Evolutionary conservation across 2,329 filamentous ascomycete species (phyloP).

Genomic region (Talaromyces sp.): DNA sequence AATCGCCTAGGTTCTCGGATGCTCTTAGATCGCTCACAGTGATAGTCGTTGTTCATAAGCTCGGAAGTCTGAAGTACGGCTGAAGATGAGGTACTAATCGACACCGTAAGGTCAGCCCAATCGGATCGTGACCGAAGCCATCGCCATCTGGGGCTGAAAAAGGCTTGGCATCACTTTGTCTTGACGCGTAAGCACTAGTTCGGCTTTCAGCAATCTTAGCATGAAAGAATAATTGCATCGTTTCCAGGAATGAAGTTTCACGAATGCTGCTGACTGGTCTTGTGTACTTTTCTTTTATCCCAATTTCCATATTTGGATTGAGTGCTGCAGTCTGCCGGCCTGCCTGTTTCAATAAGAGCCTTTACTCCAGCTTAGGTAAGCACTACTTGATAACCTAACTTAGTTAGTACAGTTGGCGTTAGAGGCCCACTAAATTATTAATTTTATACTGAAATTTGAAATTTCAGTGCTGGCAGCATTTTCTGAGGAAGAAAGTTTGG

Average conservation of each 20-base stretch:
- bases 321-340: background rate
- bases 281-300: background rate
- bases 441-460: too few species aligned
- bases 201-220: background rate
- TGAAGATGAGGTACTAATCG: background rate
- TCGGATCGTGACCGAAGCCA: background rate
- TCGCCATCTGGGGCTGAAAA: background rate
- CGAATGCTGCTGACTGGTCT: background rate
- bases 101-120: background rate
- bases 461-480: too few species aligned
- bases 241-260: background rate
- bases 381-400: too few species aligned
- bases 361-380: too few species aligned
- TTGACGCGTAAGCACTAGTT: background rate
- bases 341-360: background rate
- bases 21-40: background rate
- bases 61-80: background rate
- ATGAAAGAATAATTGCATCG: background rate
- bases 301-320: background rate
- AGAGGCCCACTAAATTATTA: too few species aligned
- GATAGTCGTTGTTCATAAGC: background rate
- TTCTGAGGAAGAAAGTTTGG: background rate
- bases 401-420: too few species aligned
- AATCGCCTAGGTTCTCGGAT: background rate
- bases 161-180: background rate